These are phyloP conservation scores for Melanogaster broomeanus DNA, from an alignment of 768 basidiomycete species.

Conservation along the genomic window DNA sequence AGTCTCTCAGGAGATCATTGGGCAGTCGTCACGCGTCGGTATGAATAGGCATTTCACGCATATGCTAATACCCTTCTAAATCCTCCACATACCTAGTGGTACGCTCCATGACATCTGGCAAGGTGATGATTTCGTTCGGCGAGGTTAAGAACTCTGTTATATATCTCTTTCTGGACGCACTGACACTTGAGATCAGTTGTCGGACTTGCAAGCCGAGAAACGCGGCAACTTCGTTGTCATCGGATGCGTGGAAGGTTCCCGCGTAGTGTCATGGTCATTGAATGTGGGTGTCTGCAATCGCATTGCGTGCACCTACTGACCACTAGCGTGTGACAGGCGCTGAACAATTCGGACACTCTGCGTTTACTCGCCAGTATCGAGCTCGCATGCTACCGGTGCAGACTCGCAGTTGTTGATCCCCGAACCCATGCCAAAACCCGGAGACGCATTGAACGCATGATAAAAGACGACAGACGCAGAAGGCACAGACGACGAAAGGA, in stretches of 20 bases:
- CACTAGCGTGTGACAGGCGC: conserved; percentile 48
- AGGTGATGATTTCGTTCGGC: conserved; percentile 67
- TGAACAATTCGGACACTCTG: conserved; percentile 82
- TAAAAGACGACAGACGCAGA: conserved; percentile 81
- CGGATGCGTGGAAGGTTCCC: conserved; percentile 70
- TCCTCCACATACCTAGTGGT: conserved; percentile 16
- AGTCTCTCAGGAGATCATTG: conserved; percentile 72
- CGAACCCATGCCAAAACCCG: conserved; percentile 62
- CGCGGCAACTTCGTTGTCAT: conserved; percentile 87
- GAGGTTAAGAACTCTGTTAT: conserved; percentile 49
- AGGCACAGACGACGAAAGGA: conserved; percentile 83
- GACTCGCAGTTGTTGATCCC: conserved; percentile 68
- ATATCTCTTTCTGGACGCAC: neutral
- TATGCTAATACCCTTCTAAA: conserved; percentile 7
- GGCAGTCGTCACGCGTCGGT: conserved; percentile 84
- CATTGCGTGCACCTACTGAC: conserved; percentile 11
- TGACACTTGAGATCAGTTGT: conserved; percentile 40
- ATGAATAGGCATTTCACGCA: conserved; percentile 28
- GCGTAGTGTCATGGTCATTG: conserved; percentile 83
- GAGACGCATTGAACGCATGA: conserved; percentile 74
- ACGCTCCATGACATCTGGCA: conserved; percentile 60
- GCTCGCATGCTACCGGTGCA: conserved; percentile 79
- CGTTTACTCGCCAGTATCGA: conserved; percentile 83
- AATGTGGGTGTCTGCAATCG: conserved; percentile 53
- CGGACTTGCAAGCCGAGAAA: conserved; percentile 82